Conservation (phyloP, 1,139 yeast genomes). For the Debaryomycetaceae sp. region DNA sequence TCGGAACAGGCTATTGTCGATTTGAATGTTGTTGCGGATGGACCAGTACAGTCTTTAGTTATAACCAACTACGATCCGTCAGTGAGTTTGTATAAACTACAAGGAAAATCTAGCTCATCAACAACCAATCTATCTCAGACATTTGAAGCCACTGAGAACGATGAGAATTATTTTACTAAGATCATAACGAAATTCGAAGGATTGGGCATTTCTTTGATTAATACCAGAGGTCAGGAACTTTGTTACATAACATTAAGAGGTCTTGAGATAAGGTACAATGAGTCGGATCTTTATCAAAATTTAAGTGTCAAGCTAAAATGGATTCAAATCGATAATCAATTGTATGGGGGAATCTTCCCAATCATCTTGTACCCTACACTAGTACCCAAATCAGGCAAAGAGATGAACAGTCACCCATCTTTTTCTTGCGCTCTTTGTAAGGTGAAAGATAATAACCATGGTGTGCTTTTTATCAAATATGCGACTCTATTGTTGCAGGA, state of each 20-base stretch:
- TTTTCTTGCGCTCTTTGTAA: slow-evolving; percentile 80
- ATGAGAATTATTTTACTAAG: slow-evolving; percentile 63
- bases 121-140: slow-evolving; percentile 35
- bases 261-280: slow-evolving; percentile 74
- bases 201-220: slow-evolving; percentile 81
- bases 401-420: slow-evolving; percentile 86
- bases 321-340: slow-evolving; percentile 91
- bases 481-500: slow-evolving; percentile 89
- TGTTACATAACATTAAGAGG: slow-evolving; percentile 81
- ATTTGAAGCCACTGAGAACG: slow-evolving; percentile 65
- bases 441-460: slow-evolving; percentile 86
- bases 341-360: slow-evolving; percentile 86
- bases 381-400: slow-evolving; percentile 79
- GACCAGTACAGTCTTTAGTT: slow-evolving; percentile 86
- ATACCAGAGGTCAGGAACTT: slow-evolving; percentile 67
- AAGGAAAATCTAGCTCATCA: slow-evolving; percentile 22
- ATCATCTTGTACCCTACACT: slow-evolving; percentile 89
- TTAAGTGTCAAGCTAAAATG: slow-evolving; percentile 81
- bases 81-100: slow-evolving; percentile 66
- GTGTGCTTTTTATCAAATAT: slow-evolving; percentile 84
- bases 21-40: slow-evolving; percentile 92
- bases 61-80: slow-evolving; percentile 80
- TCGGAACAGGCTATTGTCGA: slow-evolving; percentile 60
- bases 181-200: slow-evolving; percentile 76
- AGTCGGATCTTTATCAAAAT: slow-evolving; percentile 81